phyloP scores from a whole-genome alignment of 352 stramenopile species.

The Globisporangium solare region DNA sequence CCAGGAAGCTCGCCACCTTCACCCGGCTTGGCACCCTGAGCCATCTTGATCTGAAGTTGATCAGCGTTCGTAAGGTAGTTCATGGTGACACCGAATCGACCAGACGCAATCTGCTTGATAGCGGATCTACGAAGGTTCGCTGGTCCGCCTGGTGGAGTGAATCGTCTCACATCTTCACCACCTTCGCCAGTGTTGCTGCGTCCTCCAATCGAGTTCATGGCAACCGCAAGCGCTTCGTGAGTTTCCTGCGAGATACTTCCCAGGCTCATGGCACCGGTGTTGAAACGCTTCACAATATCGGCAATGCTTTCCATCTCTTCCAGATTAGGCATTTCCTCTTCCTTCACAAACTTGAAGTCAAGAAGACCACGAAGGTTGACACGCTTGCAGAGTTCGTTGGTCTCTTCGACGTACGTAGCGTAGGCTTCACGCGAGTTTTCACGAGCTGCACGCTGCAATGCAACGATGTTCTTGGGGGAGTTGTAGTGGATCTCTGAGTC shows the following conservation, averaged over 20 bases:
- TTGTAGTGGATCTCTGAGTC: slow-evolving; percentile 95
- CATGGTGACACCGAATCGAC: slow-evolving; percentile 95
- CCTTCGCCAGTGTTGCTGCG: slow-evolving; percentile 96
- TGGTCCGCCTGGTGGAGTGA: slow-evolving; percentile 35
- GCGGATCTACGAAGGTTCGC: slow-evolving; percentile 74
- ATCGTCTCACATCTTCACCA: slow-evolving; percentile 89
- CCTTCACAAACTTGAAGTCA: slow-evolving; percentile 92
- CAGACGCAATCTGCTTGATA: slow-evolving; percentile 96
- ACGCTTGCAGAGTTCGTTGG: slow-evolving; percentile 82
- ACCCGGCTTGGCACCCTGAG: slow-evolving; percentile 95
- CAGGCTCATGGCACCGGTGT: slow-evolving; percentile 94
- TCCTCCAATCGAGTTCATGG: slow-evolving; percentile 94
- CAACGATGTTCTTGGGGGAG: slow-evolving; percentile 92
- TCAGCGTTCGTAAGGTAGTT: slow-evolving; percentile 97
- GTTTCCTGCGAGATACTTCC: slow-evolving; percentile 95
- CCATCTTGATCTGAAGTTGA: slow-evolving; percentile 99
- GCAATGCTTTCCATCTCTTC: slow-evolving; percentile 91
- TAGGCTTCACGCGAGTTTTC: slow-evolving; percentile 93
- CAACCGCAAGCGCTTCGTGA: slow-evolving; percentile 93
- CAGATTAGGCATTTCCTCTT: slow-evolving; percentile 79
- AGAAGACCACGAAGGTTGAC: slow-evolving; percentile 93
- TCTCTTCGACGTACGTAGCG: slow-evolving; percentile 89
- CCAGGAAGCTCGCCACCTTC: slow-evolving; percentile 95
- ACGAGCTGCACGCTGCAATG: slow-evolving; percentile 90
- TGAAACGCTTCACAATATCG: slow-evolving; percentile 97